A percentile compares a stretch with the other conserved stretches of the same genome.
phyloP scores from a whole-genome alignment of 768 basidiomycete genomes.

The Suillus ampliporus region DNA sequence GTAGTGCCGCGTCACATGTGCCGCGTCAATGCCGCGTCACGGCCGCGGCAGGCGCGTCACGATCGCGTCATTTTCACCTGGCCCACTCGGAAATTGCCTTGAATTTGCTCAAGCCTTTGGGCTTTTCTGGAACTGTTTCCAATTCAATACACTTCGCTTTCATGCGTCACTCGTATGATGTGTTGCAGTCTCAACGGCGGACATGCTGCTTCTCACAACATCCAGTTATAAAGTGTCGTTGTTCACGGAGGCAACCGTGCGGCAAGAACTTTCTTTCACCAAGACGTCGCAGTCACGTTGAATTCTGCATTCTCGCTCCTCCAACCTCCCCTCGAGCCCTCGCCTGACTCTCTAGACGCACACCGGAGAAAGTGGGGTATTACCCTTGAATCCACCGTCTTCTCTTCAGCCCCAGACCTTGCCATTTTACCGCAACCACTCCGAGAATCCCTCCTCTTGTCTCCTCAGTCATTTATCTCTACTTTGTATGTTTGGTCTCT shows the following conservation, averaged over 20 bases:
- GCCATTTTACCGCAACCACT: constrained; percentile 55
- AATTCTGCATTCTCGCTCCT: constrained; percentile 72
- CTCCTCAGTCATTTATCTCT: constrained; percentile 62
- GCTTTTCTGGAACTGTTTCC: too few relatives aligned
- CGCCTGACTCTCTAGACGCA: constrained; percentile 49
- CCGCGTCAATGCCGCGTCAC: too few relatives aligned
- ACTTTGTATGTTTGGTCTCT: constrained; percentile 69
- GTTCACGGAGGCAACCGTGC: constrained; percentile 60
- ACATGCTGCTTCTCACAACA: constrained; percentile 44
- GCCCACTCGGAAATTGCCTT: too few relatives aligned
- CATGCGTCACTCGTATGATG: too few relatives aligned
- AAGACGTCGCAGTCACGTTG: constrained; percentile 70
- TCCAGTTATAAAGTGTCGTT: constrained; percentile 21
- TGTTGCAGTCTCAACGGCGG: constrained; percentile 25
- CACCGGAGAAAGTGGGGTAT: constrained; percentile 86
- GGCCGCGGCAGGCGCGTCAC: too few relatives aligned
- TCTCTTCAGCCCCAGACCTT: constrained; percentile 54
- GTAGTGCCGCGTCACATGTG: too few relatives aligned
- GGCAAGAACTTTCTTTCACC: constrained; percentile 77
- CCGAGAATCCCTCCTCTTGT: constrained; percentile 56
- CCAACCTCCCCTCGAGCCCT: constrained; percentile 41
- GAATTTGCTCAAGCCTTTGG: too few relatives aligned
- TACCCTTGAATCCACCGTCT: constrained; percentile 79
- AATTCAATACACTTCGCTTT: too few relatives aligned
- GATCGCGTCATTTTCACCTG: too few relatives aligned